Percentiles rank a stretch among this genome's conserved stretches.
Conservation (phyloP, 1,284 basidiomycete genomes). For the Leccinum subrobustum region DNA sequence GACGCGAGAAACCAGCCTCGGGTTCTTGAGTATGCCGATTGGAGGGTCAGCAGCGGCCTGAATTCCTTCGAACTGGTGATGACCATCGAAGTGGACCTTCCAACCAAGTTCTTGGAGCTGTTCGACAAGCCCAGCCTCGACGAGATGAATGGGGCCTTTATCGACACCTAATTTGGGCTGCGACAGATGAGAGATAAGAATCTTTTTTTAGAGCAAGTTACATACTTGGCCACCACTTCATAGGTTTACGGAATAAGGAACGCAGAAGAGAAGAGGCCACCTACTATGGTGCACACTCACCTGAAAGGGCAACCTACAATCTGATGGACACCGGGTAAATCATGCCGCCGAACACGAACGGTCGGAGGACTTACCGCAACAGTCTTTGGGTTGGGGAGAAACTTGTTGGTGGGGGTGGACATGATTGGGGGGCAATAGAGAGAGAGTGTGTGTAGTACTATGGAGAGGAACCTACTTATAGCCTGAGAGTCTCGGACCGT, state of each 20-base stretch:
- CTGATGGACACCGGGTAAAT: conserved; percentile 35
- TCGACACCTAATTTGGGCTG: conserved; percentile 85
- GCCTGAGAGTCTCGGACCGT: neutral
- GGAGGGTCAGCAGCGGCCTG: conserved; percentile 68
- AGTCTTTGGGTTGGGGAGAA: conserved; percentile 67
- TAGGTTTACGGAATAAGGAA: conserved; percentile 22
- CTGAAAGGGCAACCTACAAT: conserved; percentile 77
- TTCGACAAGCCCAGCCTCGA: conserved; percentile 78
- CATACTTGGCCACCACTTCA: conserved; percentile 57
- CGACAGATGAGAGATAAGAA: conserved; percentile 14
- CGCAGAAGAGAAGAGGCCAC: neutral
- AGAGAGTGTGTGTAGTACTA: neutral
- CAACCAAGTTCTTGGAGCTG: conserved; percentile 84
- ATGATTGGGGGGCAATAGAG: conserved; percentile 4
- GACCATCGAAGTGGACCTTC: conserved; percentile 86
- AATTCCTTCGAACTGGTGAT: conserved; percentile 86
- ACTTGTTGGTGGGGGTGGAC: conserved; percentile 39
- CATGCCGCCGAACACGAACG: neutral
- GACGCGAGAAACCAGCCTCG: conserved; percentile 83
- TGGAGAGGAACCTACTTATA: conserved; percentile 10
- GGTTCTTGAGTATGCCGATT: conserved; percentile 88
- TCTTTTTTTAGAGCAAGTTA: conserved; percentile 1
- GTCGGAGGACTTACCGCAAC: conserved; percentile 32
- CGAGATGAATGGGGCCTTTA: conserved; percentile 83
- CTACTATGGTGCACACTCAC: conserved; percentile 35